A percentile compares a stretch with the other conserved stretches of the same genome.
Conservation (phyloP, 805 yeast genomes). For the Zygoascus ofunaensis region DNA sequence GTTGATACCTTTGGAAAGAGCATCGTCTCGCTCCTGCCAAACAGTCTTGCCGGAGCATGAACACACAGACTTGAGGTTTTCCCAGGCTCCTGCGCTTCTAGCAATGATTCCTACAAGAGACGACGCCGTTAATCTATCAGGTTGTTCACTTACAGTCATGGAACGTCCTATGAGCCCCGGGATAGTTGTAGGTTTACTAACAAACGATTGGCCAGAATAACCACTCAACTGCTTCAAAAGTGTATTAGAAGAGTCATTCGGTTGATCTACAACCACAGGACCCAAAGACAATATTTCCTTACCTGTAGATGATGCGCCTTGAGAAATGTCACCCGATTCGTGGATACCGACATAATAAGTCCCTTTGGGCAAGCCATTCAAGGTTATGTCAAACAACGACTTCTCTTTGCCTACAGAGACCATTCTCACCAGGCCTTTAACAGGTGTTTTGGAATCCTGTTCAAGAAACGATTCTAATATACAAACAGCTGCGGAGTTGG, state of each 20-base stretch:
- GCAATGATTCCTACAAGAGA: constrained; percentile 80
- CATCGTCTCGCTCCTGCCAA: constrained; percentile 90
- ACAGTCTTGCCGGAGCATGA: constrained; percentile 91
- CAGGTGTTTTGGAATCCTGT: constrained; percentile 43
- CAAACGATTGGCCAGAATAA: constrained; percentile 34
- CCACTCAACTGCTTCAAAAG: constrained; percentile 10
- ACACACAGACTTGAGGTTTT: constrained; percentile 86
- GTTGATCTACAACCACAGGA: constrained; percentile 13
- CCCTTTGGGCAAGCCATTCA: constrained; percentile 62
- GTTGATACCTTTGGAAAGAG: constrained; percentile 45
- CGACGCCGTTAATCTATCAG: constrained; percentile 15
- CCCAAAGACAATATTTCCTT: constrained; percentile 31
- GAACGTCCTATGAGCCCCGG: constrained; percentile 62
- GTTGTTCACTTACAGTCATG: constrained; percentile 29
- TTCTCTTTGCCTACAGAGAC: constrained; percentile 50
- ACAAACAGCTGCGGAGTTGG: constrained; percentile 85
- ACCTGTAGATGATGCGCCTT: constrained; percentile 31
- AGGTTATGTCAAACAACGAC: constrained; percentile 66
- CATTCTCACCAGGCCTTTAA: constrained; percentile 79
- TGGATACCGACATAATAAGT: constrained; percentile 62
- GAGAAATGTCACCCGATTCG: constrained; percentile 63
- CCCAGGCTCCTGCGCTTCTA: constrained; percentile 96
- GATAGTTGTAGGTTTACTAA: constrained; percentile 38
- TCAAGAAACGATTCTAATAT: constrained; percentile 66
- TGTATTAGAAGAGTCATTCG: constrained; percentile 4